Evolutionary conservation across 345 rosid species (phyloP).

Genomic region (Aethionema arabicum): DNA sequence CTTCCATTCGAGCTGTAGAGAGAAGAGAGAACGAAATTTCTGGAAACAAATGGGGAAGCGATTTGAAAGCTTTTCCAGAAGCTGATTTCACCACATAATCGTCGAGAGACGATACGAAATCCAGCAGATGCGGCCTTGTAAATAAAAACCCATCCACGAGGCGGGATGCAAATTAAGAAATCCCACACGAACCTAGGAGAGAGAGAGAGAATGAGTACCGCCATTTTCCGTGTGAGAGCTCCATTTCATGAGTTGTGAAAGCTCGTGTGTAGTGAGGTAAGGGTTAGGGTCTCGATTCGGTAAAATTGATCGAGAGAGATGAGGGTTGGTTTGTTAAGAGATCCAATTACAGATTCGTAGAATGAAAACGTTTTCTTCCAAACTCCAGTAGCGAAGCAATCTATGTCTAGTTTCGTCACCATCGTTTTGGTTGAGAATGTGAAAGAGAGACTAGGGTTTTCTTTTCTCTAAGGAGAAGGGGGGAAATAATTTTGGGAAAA

Average conservation of each 20-base stretch:
- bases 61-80: constrained; percentile 67
- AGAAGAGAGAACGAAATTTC: background rate
- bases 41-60: constrained; percentile 45
- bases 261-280: constrained; percentile 68
- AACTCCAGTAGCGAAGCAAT: constrained; percentile 43
- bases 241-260: constrained; percentile 85
- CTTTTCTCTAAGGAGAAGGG: too few relatives aligned
- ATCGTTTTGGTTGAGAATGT: too few relatives aligned
- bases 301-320: constrained; percentile 70
- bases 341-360: constrained; percentile 50
- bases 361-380: constrained; percentile 65
- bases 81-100: constrained; percentile 63
- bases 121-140: constrained; percentile 75
- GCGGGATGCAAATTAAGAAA: background rate
- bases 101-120: constrained; percentile 66
- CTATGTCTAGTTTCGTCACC: constrained; percentile 44
- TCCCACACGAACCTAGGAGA: constrained; percentile 30
- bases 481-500: too few relatives aligned
- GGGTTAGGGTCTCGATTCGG: constrained; percentile 80
- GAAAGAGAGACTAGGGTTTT: too few relatives aligned
- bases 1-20: constrained; percentile 55
- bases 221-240: constrained; percentile 95
- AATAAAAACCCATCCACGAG: background rate
- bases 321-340: constrained; percentile 70
- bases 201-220: constrained; percentile 43